These are phyloP conservation scores for Pyricularia sp. DNA, from an alignment of 2,329 filamentous ascomycete species.

Conservation along the genomic window DNA sequence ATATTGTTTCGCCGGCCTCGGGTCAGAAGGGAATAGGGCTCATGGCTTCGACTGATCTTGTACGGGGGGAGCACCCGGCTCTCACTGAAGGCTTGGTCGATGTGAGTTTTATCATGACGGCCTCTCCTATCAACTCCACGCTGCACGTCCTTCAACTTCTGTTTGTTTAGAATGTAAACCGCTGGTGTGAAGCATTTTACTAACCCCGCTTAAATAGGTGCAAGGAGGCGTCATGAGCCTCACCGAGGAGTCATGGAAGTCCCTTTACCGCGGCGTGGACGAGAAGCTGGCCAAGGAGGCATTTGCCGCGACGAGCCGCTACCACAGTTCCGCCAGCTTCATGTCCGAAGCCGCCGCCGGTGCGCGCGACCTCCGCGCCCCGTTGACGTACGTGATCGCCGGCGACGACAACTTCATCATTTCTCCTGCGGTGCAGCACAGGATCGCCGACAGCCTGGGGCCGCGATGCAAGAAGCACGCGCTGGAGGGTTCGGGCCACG, in stretches of 20 bases:
- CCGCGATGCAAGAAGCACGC: neutral
- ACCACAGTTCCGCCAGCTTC: neutral
- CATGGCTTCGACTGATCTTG: too few species aligned
- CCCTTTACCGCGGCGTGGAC: neutral
- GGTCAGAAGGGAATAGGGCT: neutral
- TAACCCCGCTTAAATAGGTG: neutral
- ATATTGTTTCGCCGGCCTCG: conserved; percentile 17
- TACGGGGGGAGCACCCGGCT: neutral
- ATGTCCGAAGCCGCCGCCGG: neutral
- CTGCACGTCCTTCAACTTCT: too few species aligned
- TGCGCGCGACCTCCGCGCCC: neutral
- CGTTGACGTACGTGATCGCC: conserved; percentile 1
- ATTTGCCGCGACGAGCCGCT: neutral
- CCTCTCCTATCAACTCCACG: too few species aligned
- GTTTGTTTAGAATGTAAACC: too few species aligned
- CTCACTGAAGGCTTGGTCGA: neutral
- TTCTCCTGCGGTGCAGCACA: neutral
- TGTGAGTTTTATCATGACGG: too few species aligned
- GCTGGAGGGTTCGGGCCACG: neutral
- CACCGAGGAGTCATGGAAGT: neutral
- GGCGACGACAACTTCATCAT: conserved; percentile 1
- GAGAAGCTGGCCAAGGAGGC: neutral
- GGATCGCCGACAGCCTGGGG: neutral
- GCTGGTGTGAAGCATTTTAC: too few species aligned
- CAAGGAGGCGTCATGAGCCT: neutral